Evolutionary conservation across 2,329 filamentous ascomycete genomes (phyloP).

Genomic region (Penicillium glabrum): DNA sequence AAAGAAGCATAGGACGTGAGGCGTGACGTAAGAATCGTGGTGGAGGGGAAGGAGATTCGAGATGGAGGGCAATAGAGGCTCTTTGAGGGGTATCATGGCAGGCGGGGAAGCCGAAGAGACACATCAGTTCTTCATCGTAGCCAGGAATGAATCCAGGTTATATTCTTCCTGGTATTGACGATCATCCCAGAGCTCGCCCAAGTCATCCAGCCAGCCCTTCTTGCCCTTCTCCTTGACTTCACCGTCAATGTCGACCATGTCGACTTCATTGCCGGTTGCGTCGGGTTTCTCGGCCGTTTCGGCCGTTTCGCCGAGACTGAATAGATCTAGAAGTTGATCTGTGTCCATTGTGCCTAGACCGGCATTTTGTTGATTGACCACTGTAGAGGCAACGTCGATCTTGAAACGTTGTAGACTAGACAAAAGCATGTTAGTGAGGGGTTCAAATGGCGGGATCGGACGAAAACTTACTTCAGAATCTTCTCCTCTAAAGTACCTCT

Average conservation of each 20-base stretch:
- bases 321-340: slow-evolving; percentile 94
- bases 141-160: slow-evolving; percentile 91
- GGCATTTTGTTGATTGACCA: slow-evolving; percentile 98
- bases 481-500: slow-evolving; percentile 96
- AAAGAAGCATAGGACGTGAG: slow-evolving; percentile 3
- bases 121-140: slow-evolving; percentile 71
- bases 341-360: slow-evolving; percentile 96
- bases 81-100: background rate
- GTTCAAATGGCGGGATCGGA: slow-evolving; percentile 8
- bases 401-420: slow-evolving; percentile 94
- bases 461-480: slow-evolving; percentile 70
- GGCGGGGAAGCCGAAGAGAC: background rate
- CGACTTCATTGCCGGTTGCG: slow-evolving; percentile 56
- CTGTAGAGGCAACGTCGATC: slow-evolving; percentile 95
- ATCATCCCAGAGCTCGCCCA: slow-evolving; percentile 96
- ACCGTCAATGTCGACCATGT: slow-evolving; percentile 91
- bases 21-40: slow-evolving; percentile 8
- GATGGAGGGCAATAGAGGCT: background rate
- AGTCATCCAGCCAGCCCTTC: slow-evolving; percentile 92
- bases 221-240: slow-evolving; percentile 93
- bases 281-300: slow-evolving; percentile 60
- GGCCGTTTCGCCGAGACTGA: slow-evolving; percentile 77
- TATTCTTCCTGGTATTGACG: slow-evolving; percentile 98
- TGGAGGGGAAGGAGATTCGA: background rate
- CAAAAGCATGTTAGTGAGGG: slow-evolving; percentile 16